Percentiles rank a stretch among this genome's conserved stretches.
These are phyloP conservation scores for Apiotrichum siamense DNA, from an alignment of 1,284 basidiomycete genomes.

Conservation along the genomic window DNA sequence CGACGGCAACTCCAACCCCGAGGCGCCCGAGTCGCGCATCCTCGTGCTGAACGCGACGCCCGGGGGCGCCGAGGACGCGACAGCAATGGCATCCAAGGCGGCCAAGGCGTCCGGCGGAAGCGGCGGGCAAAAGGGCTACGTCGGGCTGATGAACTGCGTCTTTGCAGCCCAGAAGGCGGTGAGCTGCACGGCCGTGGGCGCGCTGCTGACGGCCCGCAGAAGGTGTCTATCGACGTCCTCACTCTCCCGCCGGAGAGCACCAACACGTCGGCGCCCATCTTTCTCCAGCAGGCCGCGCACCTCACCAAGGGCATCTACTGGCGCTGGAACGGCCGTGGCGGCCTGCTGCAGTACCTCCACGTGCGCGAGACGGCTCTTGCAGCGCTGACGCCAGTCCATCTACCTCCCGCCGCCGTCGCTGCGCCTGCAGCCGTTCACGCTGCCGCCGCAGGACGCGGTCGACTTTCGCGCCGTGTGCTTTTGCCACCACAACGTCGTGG, in stretches of 20 bases:
- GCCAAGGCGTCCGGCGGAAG: constrained; percentile 15
- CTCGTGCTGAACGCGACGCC: constrained; percentile 88
- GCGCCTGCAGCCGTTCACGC: constrained; percentile 63
- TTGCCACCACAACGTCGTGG: constrained; percentile 94
- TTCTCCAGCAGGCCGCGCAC: constrained; percentile 94
- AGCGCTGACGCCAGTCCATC: constrained; percentile 60
- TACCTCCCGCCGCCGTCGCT: constrained; percentile 80
- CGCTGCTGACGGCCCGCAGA: constrained; percentile 53
- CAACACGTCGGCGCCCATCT: constrained; percentile 65
- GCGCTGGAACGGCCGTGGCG: constrained; percentile 61
- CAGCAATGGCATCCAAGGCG: constrained; percentile 49
- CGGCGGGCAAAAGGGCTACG: constrained; percentile 49
- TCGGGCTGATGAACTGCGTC: constrained; percentile 98
- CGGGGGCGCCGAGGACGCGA: constrained; percentile 19
- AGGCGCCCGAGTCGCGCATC: constrained; percentile 67
- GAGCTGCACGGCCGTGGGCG: constrained; percentile 25
- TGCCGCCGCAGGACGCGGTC: constrained; percentile 88
- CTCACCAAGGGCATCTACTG: constrained; percentile 93
- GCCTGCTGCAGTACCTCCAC: constrained; percentile 78
- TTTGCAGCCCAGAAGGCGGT: constrained; percentile 97
- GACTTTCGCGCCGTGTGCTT: constrained; percentile 98
- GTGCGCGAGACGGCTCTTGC: constrained; percentile 48
- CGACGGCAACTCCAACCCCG: constrained; percentile 11
- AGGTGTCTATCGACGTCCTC: constrained; percentile 91
- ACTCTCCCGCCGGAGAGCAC: constrained; percentile 69